Evolutionary conservation across 2,329 filamentous ascomycete species (phyloP).

Genomic region (Aspergillus persii): DNA sequence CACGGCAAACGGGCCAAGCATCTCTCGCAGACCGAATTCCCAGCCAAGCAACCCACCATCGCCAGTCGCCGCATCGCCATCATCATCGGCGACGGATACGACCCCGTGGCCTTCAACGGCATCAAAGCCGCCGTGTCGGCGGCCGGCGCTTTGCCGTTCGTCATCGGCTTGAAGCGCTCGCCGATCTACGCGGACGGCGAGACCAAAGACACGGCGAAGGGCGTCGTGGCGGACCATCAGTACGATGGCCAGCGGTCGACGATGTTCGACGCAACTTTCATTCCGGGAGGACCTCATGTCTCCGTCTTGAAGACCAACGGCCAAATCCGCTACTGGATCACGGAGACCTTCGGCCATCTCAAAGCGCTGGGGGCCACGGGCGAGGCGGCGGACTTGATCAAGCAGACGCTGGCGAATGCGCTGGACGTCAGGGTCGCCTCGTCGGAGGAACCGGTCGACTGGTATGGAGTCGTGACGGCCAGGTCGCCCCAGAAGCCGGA

Average conservation of each 20-base stretch:
- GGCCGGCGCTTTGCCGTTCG: slow-evolving; percentile 65
- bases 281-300: slow-evolving; percentile 69
- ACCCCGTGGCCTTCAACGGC: slow-evolving; percentile 62
- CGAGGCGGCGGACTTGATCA: slow-evolving; percentile 33
- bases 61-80: slow-evolving; percentile 70
- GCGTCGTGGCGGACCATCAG: slow-evolving; percentile 69
- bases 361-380: slow-evolving; percentile 74
- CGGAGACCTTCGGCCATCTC: slow-evolving; percentile 77
- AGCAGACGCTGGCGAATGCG: slow-evolving; percentile 51
- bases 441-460: slow-evolving; percentile 23
- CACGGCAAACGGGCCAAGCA: slow-evolving; percentile 64
- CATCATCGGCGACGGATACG: slow-evolving; percentile 75
- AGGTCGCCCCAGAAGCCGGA: slow-evolving; percentile 20
- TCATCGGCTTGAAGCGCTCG: slow-evolving; percentile 69
- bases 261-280: slow-evolving; percentile 76
- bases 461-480: slow-evolving; percentile 36
- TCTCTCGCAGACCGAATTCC: slow-evolving; percentile 65
- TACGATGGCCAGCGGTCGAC: slow-evolving; percentile 73
- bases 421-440: slow-evolving; percentile 24
- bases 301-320: slow-evolving; percentile 66
- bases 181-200: slow-evolving; percentile 71
- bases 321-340: slow-evolving; percentile 71
- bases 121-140: slow-evolving; percentile 63
- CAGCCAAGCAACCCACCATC: slow-evolving; percentile 64
- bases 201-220: slow-evolving; percentile 59